These are phyloP conservation scores for Chlorella ohadii DNA, from an alignment of 139 green algal genomes.

Conservation along the genomic window DNA sequence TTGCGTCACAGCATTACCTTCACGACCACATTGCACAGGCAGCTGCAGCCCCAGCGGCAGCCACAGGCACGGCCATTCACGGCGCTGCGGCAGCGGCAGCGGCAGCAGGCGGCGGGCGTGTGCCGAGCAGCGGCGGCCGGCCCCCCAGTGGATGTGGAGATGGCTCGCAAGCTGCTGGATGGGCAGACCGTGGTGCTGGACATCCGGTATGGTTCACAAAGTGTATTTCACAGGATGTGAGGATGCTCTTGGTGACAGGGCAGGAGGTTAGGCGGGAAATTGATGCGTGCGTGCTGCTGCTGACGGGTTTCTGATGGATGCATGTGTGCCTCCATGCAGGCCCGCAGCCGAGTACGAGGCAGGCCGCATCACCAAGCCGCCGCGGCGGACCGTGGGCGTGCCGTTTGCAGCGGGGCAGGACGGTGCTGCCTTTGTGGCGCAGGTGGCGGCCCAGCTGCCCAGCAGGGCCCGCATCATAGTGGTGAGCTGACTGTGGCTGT, in stretches of 20 bases:
- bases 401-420: slow-evolving; percentile 17
- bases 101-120: too few relatives aligned
- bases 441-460: slow-evolving; percentile 8
- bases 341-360: slow-evolving; percentile 38
- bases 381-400: slow-evolving; percentile 25
- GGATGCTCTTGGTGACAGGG: too few relatives aligned
- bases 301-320: too few relatives aligned
- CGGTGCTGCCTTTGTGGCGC: slow-evolving; percentile 3
- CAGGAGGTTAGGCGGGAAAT: too few relatives aligned
- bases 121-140: background rate
- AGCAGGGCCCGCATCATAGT: slow-evolving; percentile 34
- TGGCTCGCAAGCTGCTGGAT: slow-evolving; percentile 16
- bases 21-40: too few relatives aligned
- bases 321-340: too few relatives aligned
- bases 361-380: slow-evolving; percentile 50
- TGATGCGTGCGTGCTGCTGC: too few relatives aligned
- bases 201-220: background rate
- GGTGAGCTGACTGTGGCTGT: slow-evolving; percentile 22
- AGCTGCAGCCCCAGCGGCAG: too few relatives aligned
- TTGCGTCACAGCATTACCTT: too few relatives aligned
- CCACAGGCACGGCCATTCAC: too few relatives aligned
- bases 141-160: slow-evolving; percentile 2
- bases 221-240: too few relatives aligned
- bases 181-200: background rate
- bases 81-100: too few relatives aligned